These are phyloP conservation scores for Aspergillus mulundensis DNA, from an alignment of 495 filamentous ascomycete species.

Conservation along the genomic window DNA sequence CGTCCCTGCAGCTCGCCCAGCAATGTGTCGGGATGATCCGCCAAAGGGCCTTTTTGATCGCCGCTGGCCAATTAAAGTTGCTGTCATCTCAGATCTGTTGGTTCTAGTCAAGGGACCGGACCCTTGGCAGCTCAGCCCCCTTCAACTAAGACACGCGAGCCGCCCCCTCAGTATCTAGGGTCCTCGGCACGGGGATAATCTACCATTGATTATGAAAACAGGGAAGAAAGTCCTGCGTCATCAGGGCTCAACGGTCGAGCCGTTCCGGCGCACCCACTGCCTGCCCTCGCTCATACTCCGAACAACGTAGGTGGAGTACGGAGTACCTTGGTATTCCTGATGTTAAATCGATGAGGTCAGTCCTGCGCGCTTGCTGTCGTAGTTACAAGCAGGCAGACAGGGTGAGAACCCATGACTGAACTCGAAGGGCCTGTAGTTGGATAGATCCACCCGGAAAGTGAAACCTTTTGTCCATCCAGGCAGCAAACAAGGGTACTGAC, in stretches of 20 bases:
- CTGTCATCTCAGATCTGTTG: slow-evolving; percentile 3
- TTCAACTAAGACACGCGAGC: slow-evolving; percentile 8
- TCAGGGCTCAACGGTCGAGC: slow-evolving; percentile 8
- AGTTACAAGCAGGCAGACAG: slow-evolving; percentile 11
- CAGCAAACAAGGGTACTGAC: slow-evolving; percentile 15
- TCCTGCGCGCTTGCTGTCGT: slow-evolving; percentile 11
- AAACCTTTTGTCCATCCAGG: slow-evolving; percentile 16
- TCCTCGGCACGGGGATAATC: neutral
- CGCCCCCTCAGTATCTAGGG: slow-evolving; percentile 1
- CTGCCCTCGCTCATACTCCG: neutral
- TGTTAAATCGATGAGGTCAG: slow-evolving; percentile 11
- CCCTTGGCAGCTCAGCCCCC: slow-evolving; percentile 9
- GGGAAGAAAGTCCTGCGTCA: slow-evolving; percentile 9
- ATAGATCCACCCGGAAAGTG: slow-evolving; percentile 16
- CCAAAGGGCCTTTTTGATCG: slow-evolving; percentile 9
- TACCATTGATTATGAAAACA: slow-evolving; percentile 2
- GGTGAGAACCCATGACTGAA: slow-evolving; percentile 11
- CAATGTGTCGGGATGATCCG: neutral
- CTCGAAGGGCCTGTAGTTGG: slow-evolving; percentile 11
- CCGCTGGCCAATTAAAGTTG: slow-evolving; percentile 8
- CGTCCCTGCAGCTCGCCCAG: neutral
- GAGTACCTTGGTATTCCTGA: slow-evolving; percentile 13
- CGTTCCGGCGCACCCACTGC: slow-evolving; percentile 5
- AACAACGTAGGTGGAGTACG: neutral
- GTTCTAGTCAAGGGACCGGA: neutral